Percentiles rank a stretch among this genome's conserved stretches.
phyloP scores from a whole-genome alignment of 2,329 filamentous ascomycete genomes.

The Cryoendolithus antarcticus region DNA sequence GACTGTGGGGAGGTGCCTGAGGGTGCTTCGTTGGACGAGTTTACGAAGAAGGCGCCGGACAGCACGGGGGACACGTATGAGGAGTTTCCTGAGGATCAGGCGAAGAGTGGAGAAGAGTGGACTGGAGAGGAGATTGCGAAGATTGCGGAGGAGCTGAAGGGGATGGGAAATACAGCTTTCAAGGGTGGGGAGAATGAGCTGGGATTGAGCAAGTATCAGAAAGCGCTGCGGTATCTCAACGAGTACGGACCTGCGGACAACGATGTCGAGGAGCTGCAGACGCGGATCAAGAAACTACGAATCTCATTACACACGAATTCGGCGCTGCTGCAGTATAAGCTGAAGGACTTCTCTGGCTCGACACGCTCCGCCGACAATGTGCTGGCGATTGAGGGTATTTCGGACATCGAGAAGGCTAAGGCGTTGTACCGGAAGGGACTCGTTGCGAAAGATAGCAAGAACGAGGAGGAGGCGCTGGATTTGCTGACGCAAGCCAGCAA shows the following conservation, averaged over 20 bases:
- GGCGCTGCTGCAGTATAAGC: constrained; percentile 74
- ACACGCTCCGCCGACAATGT: constrained; percentile 60
- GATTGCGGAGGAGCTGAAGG: constrained; percentile 77
- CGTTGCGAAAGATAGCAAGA: constrained; percentile 64
- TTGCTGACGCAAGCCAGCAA: constrained; percentile 33
- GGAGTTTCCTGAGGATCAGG: constrained; percentile 84
- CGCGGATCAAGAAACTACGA: constrained; percentile 59
- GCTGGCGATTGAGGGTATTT: constrained; percentile 50
- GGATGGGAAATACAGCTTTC: constrained; percentile 85
- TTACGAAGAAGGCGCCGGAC: constrained; percentile 60
- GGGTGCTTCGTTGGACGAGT: constrained; percentile 54
- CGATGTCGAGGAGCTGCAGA: constrained; percentile 55
- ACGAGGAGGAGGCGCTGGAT: constrained; percentile 60
- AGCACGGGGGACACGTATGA: constrained; percentile 82
- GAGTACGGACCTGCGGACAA: constrained; percentile 63
- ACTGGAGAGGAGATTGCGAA: constrained; percentile 57
- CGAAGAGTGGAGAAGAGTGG: constrained; percentile 41
- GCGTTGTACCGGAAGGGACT: constrained; percentile 72
- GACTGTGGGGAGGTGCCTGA: constrained; percentile 71
- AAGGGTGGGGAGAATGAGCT: constrained; percentile 59
- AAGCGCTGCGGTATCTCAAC: constrained; percentile 78
- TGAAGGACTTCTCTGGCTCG: constrained; percentile 58
- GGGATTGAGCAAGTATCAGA: constrained; percentile 85
- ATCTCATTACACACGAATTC: constrained; percentile 83
- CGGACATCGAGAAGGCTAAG: constrained; percentile 75